A percentile compares a stretch with the other conserved stretches of the same genome.
These are phyloP conservation scores for Psophocarpus tetragonolobus DNA, from an alignment of 306 rosid species.

Conservation along the genomic window DNA sequence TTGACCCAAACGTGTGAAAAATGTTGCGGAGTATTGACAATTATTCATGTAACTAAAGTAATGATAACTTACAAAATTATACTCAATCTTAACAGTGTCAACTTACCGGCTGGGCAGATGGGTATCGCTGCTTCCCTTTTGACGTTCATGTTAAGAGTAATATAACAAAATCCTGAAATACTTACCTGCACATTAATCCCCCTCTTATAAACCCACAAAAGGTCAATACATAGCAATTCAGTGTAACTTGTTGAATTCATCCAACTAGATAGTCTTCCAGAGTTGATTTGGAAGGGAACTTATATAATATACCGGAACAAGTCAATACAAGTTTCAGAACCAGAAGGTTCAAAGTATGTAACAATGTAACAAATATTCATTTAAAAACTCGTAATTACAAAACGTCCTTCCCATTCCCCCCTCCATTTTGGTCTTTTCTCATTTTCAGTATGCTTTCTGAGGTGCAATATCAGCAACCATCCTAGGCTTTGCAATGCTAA, in stretches of 20 bases:
- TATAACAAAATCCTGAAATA: background rate
- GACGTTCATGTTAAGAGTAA: background rate
- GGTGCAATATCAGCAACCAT: background rate
- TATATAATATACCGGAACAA: background rate
- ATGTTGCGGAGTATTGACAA: background rate
- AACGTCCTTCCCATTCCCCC: background rate
- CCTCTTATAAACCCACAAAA: background rate
- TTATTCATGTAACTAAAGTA: background rate
- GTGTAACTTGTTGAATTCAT: background rate
- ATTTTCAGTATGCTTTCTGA: conserved; percentile 8
- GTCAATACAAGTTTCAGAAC: conserved; percentile 24
- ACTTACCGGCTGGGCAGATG: no score
- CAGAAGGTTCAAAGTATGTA: conserved; percentile 1
- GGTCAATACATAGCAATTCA: background rate
- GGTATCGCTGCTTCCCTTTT: background rate
- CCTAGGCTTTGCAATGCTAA: background rate
- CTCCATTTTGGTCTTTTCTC: background rate
- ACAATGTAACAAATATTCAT: conserved; percentile 6
- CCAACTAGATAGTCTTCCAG: background rate
- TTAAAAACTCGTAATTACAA: conserved; percentile 17
- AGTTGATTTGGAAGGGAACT: background rate
- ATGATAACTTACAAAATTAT: background rate
- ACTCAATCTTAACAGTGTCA: no score
- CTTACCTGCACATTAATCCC: no score
- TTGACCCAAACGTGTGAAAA: background rate